These are phyloP conservation scores for Manihot esculenta DNA, from an alignment of 441 rosid genomes.

Conservation along the genomic window DNA sequence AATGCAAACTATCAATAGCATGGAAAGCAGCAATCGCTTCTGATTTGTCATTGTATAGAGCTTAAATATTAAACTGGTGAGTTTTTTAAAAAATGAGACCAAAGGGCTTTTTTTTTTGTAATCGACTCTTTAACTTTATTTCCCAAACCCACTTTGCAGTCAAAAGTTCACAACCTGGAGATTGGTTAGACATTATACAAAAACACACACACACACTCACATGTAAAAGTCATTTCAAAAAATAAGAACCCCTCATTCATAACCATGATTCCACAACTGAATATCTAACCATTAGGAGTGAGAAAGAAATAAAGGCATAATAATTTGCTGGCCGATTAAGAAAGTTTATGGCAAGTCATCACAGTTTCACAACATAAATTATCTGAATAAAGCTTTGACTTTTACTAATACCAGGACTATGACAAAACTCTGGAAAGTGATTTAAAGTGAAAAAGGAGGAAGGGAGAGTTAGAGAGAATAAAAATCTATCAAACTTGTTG, in stretches of 20 bases:
- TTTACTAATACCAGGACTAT: not conserved
- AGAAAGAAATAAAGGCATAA: not conserved
- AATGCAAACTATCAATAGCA: too few relatives aligned
- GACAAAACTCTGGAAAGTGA: not conserved
- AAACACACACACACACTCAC: too few relatives aligned
- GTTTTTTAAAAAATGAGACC: not conserved
- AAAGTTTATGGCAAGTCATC: not conserved
- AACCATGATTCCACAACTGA: too few relatives aligned
- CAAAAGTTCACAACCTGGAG: not conserved
- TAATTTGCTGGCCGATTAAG: not conserved
- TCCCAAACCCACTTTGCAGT: not conserved
- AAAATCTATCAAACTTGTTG: not conserved
- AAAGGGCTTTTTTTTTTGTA: too few relatives aligned
- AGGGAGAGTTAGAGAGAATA: not conserved
- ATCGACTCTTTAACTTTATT: not conserved
- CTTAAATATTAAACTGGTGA: not conserved
- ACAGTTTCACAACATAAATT: too few relatives aligned
- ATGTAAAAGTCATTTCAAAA: too few relatives aligned
- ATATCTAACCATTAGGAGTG: not conserved
- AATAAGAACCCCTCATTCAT: too few relatives aligned
- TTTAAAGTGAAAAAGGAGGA: not conserved
- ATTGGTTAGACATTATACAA: not conserved
- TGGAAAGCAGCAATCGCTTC: too few relatives aligned
- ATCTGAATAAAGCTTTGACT: not conserved
- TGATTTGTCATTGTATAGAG: too few relatives aligned